Percentiles rank a stretch among this genome's conserved stretches.
phyloP scores from a whole-genome alignment of 176 grass and related monocot genomes.

The Metroxylon sagu region DNA sequence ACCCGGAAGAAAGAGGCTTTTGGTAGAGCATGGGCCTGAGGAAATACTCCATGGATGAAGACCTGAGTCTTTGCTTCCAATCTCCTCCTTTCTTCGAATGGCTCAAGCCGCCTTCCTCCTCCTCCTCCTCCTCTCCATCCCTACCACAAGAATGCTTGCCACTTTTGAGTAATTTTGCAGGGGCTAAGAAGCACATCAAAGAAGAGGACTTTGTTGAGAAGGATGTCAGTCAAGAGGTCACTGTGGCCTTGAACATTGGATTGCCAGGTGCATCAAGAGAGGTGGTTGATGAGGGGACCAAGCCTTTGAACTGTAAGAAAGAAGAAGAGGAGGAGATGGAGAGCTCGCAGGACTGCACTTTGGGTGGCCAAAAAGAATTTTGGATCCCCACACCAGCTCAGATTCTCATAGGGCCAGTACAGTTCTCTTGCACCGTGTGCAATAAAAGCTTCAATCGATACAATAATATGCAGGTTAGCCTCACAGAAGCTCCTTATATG shows the following conservation, averaged over 20 bases:
- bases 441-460: slow-evolving; percentile 90
- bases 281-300: not conserved
- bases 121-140: not conserved
- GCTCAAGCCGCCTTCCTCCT: not conserved
- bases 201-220: slow-evolving; percentile 10
- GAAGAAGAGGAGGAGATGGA: slow-evolving; percentile 15
- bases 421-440: slow-evolving; percentile 81
- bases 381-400: slow-evolving; percentile 84
- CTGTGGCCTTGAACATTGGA: slow-evolving; percentile 61
- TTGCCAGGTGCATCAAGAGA: slow-evolving; percentile 31
- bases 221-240: not conserved
- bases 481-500: too few species aligned
- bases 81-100: too few species aligned
- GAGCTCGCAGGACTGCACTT: not conserved
- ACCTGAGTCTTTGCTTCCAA: slow-evolving; percentile 6
- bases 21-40: slow-evolving; percentile 10
- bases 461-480: slow-evolving; percentile 87
- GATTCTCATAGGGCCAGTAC: slow-evolving; percentile 77
- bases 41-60: slow-evolving; percentile 17
- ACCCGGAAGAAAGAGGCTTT: too few species aligned
- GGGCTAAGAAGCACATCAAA: slow-evolving; percentile 18
- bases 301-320: not conserved
- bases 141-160: slow-evolving; percentile 35
- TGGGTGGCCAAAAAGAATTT: slow-evolving; percentile 21
- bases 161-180: slow-evolving; percentile 59